Evolutionary conservation across 2,329 filamentous ascomycete species (phyloP).

Genomic region (Neonectria magnoliae): DNA sequence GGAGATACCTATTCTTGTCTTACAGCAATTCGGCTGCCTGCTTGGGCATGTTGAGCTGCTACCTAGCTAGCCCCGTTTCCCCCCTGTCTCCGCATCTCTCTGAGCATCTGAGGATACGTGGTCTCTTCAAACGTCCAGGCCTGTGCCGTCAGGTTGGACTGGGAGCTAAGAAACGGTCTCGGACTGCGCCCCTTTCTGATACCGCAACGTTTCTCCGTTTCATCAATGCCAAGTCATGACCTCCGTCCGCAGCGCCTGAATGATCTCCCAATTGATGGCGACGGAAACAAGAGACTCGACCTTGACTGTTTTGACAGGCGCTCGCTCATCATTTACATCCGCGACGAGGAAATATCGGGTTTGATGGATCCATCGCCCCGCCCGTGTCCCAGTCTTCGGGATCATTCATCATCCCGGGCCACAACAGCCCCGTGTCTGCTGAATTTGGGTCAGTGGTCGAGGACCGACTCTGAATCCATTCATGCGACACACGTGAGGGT

Average conservation of each 20-base stretch:
- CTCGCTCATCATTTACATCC: background rate
- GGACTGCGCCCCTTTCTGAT: background rate
- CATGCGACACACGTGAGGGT: background rate
- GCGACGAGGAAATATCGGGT: background rate
- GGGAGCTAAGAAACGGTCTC: constrained; percentile 1
- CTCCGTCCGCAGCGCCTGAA: background rate
- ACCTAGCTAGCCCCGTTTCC: constrained; percentile 11
- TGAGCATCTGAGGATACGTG: constrained; percentile 15
- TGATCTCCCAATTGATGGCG: background rate
- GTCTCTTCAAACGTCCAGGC: constrained; percentile 15
- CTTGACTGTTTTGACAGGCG: background rate
- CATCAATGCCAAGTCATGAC: background rate
- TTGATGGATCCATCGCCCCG: background rate
- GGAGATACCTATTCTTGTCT: constrained; percentile 10
- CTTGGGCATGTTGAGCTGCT: constrained; percentile 3
- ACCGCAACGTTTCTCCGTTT: background rate
- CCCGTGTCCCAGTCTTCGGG: constrained; percentile 1
- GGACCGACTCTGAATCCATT: background rate
- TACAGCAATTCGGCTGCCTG: background rate
- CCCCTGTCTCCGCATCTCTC: constrained; percentile 18
- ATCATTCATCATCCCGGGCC: background rate
- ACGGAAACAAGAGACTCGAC: background rate
- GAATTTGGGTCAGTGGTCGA: background rate
- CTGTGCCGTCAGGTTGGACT: background rate
- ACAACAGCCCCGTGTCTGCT: background rate